Conservation (phyloP, 1,284 basidiomycete genomes). For the Testicularia cyperi region DNA sequence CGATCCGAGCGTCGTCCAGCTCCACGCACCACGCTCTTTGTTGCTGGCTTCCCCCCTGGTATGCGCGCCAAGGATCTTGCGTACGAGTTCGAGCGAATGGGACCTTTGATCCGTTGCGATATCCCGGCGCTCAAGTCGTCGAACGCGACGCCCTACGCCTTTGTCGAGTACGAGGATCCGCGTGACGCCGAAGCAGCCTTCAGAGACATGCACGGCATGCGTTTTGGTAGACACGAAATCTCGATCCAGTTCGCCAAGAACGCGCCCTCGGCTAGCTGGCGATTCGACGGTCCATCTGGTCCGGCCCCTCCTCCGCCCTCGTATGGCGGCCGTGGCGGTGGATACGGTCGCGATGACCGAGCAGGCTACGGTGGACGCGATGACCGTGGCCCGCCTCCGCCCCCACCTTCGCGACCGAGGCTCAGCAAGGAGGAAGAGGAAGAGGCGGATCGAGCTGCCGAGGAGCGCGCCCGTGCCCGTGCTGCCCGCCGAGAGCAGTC, state of each 20-base stretch:
- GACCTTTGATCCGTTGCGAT: slow-evolving; percentile 51
- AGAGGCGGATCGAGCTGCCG: slow-evolving; percentile 37
- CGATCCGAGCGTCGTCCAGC: slow-evolving; percentile 8
- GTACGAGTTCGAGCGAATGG: slow-evolving; percentile 54
- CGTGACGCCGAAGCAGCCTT: slow-evolving; percentile 51
- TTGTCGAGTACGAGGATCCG: slow-evolving; percentile 53
- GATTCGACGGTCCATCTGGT: slow-evolving; percentile 43
- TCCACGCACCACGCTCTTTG: slow-evolving; percentile 38
- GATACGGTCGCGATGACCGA: not conserved
- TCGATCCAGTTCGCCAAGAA: slow-evolving; percentile 54
- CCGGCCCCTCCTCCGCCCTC: slow-evolving; percentile 26
- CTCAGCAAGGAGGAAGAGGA: slow-evolving; percentile 31
- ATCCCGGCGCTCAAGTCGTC: slow-evolving; percentile 49
- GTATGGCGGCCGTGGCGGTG: slow-evolving; percentile 21
- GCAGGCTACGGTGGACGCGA: too few relatives aligned
- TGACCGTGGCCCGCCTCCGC: slow-evolving; percentile 4
- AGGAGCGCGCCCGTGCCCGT: slow-evolving; percentile 33
- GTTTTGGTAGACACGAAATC: slow-evolving; percentile 43
- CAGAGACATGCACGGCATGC: slow-evolving; percentile 52
- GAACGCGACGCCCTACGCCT: slow-evolving; percentile 45
- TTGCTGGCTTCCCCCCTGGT: slow-evolving; percentile 46
- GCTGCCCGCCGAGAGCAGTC: slow-evolving; percentile 32
- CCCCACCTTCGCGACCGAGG: slow-evolving; percentile 12
- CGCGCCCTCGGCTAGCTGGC: slow-evolving; percentile 45
- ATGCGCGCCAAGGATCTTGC: slow-evolving; percentile 53